Conservation (phyloP, 1,139 yeast species). For the Magnusiomyces fungicola region DNA sequence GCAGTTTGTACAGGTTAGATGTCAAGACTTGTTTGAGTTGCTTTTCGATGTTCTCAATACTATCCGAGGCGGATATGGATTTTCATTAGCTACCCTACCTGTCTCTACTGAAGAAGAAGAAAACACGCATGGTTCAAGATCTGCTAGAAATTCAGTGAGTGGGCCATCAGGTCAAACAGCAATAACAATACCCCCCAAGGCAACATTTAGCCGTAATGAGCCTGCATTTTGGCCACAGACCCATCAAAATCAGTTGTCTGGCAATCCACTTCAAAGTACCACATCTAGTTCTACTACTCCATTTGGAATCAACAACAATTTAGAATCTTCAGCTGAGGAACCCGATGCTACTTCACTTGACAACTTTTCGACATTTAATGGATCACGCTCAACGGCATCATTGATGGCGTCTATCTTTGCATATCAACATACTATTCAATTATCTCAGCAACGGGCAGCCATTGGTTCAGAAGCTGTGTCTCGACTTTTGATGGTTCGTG, state of each 20-base stretch:
- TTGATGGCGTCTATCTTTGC: not conserved
- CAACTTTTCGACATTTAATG: no score
- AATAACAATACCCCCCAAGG: no score
- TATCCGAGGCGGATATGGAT: not conserved
- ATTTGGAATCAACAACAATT: no score
- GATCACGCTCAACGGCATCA: not conserved
- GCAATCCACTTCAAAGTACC: no score
- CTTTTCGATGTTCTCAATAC: conserved; percentile 24
- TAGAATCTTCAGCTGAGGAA: no score
- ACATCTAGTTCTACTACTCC: no score
- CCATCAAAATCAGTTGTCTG: no score
- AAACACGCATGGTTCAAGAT: not conserved
- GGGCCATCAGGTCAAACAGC: not conserved
- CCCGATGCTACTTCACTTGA: no score
- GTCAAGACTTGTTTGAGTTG: conserved; percentile 21
- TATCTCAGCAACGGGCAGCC: not conserved
- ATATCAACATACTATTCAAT: not conserved
- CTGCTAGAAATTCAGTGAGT: not conserved
- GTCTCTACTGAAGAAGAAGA: not conserved
- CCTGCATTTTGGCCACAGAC: no score
- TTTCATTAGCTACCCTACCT: not conserved
- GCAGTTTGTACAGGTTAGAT: conserved; percentile 16
- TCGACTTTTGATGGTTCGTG: conserved; percentile 1
- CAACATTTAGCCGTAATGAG: no score
- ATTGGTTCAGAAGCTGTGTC: conserved; percentile 2